A percentile compares a stretch with the other conserved stretches of the same genome.
phyloP scores from a whole-genome alignment of 2,329 filamentous ascomycete species.

The Cytospora schulzeri region DNA sequence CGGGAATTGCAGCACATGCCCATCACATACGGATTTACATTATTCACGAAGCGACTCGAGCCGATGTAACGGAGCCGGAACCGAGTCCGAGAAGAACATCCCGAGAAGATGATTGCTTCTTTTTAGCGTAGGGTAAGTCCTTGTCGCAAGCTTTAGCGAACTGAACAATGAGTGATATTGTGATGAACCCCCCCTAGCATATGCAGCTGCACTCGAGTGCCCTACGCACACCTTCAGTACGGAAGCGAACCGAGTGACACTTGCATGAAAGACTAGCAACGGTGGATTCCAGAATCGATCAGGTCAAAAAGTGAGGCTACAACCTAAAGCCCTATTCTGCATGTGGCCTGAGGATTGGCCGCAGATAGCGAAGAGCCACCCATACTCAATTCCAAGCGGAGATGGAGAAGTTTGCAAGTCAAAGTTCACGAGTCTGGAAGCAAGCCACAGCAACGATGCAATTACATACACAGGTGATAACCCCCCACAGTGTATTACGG shows the following conservation, averaged over 20 bases:
- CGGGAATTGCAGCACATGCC: not conserved
- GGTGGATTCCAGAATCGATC: conserved; percentile 12
- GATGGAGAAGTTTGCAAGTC: not conserved
- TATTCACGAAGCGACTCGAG: not conserved
- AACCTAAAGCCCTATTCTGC: conserved; percentile 8
- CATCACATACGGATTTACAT: not conserved
- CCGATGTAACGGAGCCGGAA: conserved; percentile 2
- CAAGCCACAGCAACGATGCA: conserved; percentile 17
- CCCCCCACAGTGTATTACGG: conserved; percentile 26
- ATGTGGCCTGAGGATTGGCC: conserved; percentile 21
- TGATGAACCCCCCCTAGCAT: conserved; percentile 23
- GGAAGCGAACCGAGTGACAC: conserved; percentile 28
- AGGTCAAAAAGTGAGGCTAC: conserved; percentile 22
- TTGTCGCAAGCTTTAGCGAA: conserved; percentile 6
- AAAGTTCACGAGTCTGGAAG: conserved; percentile 15
- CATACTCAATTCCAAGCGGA: conserved; percentile 11
- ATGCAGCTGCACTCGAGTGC: conserved; percentile 24
- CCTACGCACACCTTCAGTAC: not conserved
- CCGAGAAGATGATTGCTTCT: conserved; percentile 2
- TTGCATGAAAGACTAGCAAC: conserved; percentile 27
- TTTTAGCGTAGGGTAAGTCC: conserved; percentile 2
- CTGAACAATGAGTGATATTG: conserved; percentile 18
- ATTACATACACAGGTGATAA: conserved; percentile 24
- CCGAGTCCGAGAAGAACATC: conserved; percentile 8
- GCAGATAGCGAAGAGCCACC: conserved; percentile 17